Evolutionary conservation across 2,329 filamentous ascomycete species (phyloP), one percentile per base, ranked within the genome.

Genomic region (Paraphaeosphaeria minitans): DNA sequence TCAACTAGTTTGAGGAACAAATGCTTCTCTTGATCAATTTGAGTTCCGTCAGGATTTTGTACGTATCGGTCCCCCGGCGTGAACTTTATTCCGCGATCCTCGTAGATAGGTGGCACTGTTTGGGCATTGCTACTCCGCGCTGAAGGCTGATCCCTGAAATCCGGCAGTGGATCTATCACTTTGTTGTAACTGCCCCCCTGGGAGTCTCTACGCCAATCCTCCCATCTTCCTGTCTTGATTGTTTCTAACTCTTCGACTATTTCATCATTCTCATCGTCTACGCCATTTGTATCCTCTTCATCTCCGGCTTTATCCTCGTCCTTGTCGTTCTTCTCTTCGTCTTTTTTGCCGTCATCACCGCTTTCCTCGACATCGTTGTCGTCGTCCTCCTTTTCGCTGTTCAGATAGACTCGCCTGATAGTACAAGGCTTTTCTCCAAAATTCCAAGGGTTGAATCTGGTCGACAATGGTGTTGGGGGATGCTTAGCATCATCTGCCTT

Each of bases 1-100:
- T 75, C 71, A 9, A 75, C 72, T 4, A 75, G 54, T 1, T 57
- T 60, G 5, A 74, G 39, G 12, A 66, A 41, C 1, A 71, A 50
- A 2, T 64, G 27, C 2, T 67, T 58, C 35, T 69, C 54, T 41
- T 73, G 70, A 47, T 73, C 67, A 3, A 69, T 51, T 1, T 22
- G 43, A 4, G 55, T 21, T 3, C 56, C 51, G 56, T 22, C 2
- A 53, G 59, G 0, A 52, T 7, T 8, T 14, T 63, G 57, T 2
- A 64, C 56, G 21, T 55, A 56, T 0, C 65, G 65, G 2, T 42
- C 45, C 5, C 68, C 69, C 1, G 55, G 57, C 53, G 66, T 63
- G 54, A 70, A 67, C 0, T 62, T 66, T 13, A 55, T 64, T 13
- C 66, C 66, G 6, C 68, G 66, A 24, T 74, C 66, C 39, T 75